Evolutionary conservation across 306 rosid genomes (phyloP).

Genomic region (Lupinus albus): DNA sequence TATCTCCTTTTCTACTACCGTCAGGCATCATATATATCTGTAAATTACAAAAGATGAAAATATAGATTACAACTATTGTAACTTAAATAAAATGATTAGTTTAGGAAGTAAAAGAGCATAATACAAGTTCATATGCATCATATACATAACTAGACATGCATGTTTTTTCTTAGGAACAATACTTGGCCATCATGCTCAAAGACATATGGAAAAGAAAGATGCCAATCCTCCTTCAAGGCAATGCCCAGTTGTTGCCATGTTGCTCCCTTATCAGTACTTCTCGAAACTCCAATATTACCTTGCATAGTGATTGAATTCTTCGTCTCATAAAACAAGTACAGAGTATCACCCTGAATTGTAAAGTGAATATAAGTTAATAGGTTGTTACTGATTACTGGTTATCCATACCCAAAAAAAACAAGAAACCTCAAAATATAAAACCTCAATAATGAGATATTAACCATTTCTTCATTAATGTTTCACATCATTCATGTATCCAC

Average conservation of each 20-base stretch:
- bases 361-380: constrained; percentile 36
- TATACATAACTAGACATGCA: constrained; percentile 12
- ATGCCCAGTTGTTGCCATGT: constrained; percentile 90
- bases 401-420: background rate
- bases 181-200: constrained; percentile 77
- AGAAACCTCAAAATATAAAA: constrained; percentile 24
- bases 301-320: constrained; percentile 80
- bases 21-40: constrained; percentile 98
- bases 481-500: background rate
- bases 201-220: constrained; percentile 91
- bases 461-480: background rate
- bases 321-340: constrained; percentile 86
- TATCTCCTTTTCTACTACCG: constrained; percentile 77
- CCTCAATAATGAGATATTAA: constrained; percentile 21
- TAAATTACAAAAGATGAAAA: constrained; percentile 33
- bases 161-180: constrained; percentile 36
- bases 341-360: constrained; percentile 64
- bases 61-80: constrained; percentile 16
- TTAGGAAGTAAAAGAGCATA: constrained; percentile 14
- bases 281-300: constrained; percentile 97
- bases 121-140: constrained; percentile 1
- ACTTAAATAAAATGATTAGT: constrained; percentile 7
- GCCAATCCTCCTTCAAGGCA: constrained; percentile 95
- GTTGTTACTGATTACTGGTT: background rate
- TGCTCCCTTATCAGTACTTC: constrained; percentile 89